Evolutionary conservation across 176 grass and related monocot genomes (phyloP), one percentile per base, ranked within the genome.

Genomic region (Zizania latifolia): DNA sequence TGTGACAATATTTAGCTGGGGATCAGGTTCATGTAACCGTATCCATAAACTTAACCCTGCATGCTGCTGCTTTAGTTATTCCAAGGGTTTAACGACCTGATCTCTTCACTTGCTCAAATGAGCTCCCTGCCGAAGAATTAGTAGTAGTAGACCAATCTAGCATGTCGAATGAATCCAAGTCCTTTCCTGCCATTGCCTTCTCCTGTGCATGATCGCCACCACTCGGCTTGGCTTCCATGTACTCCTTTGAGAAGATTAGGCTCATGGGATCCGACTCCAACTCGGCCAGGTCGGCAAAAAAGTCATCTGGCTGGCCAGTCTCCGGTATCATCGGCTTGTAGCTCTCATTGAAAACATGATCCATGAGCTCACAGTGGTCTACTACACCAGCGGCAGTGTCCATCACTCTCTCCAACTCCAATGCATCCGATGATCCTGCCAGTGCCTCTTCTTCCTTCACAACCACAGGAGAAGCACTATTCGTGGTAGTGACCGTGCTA

Each of bases 241-340:
- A 89, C 78, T 89, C 94, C 78, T 88, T 89, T 63, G 94, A 93
- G 86, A 94, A 94, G 60, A 98, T 92, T 13, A 94, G 79, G 66
- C 81, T 94, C 86, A 98, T 92, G 50, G 94, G 91, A 43, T 98
- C 88, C 7, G 86, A 75, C 75, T 98, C 94, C 39, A 98, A 44
- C 87, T 88, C 94, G 12, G 86, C 84, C 16, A 98, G 86, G 70
- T 92, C 88, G 0, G 88, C 84, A 17, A 98, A 98, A 82, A 98
- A 92, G 64, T 98, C 91, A 26, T 94, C 89, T 5, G 86, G 44
- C 9, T 94, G 91, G 8, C 85, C 64, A 4, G 94, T 65, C 21
- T 87, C 94, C 1, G 91, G 86, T 40, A 94, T 90, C 88, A 89
- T 90, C 17, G 76, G 82, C 62, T 83, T 92, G 74, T 94, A 90